Percentiles rank a stretch among this genome's conserved stretches.
phyloP scores from a whole-genome alignment of 2,329 filamentous ascomycete species.

The Arthrinium puccinioides region DNA sequence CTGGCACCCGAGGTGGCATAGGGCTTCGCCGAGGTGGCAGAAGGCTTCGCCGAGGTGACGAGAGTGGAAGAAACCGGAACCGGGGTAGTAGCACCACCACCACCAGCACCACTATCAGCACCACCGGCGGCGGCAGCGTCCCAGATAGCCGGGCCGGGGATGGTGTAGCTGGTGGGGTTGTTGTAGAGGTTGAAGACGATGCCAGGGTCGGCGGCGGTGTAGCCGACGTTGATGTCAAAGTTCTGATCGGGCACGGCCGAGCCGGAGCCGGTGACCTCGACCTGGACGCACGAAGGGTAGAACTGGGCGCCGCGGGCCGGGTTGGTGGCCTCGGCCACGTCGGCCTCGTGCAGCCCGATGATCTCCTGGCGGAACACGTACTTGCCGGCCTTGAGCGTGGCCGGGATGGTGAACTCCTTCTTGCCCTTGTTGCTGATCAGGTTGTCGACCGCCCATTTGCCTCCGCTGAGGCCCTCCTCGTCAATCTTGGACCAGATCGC shows the following conservation, averaged over 20 bases:
- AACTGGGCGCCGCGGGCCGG: constrained; percentile 41
- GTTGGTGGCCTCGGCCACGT: constrained; percentile 13
- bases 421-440: constrained; percentile 38
- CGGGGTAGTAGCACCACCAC: not conserved
- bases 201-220: constrained; percentile 49
- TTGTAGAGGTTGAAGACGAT: constrained; percentile 54
- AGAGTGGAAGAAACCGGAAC: not conserved
- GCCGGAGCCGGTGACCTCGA: constrained; percentile 49
- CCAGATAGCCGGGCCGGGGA: constrained; percentile 7
- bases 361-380: constrained; percentile 35
- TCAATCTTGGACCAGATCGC: constrained; percentile 46
- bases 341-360: constrained; percentile 30
- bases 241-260: constrained; percentile 33
- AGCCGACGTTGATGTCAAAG: constrained; percentile 44
- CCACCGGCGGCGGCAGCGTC: constrained; percentile 1
- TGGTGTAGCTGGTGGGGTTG: constrained; percentile 3
- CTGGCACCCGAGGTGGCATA: not conserved
- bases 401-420: constrained; percentile 32
- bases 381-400: constrained; percentile 29
- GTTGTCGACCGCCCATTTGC: constrained; percentile 39
- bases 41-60: not conserved
- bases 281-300: constrained; percentile 52
- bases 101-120: not conserved
- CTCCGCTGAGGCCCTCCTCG: constrained; percentile 28
- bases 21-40: not conserved